Conservation (phyloP, 1,284 basidiomycete species). For the Taiwanofungus camphoratus region DNA sequence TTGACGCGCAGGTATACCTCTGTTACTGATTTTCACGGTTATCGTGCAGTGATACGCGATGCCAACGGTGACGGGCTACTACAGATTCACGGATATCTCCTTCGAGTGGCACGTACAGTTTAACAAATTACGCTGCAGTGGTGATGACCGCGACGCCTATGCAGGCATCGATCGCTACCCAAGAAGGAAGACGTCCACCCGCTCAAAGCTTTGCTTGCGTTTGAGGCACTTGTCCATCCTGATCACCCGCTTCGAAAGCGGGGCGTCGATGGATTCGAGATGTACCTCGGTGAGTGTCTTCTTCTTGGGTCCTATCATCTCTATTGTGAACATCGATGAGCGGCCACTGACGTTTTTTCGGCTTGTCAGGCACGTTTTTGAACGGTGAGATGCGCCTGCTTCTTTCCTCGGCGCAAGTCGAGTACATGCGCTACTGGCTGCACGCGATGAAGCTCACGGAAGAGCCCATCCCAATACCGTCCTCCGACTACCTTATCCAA, state of each 20-base stretch:
- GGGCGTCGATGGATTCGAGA: slow-evolving; percentile 56
- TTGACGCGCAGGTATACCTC: not conserved
- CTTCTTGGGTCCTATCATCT: not conserved
- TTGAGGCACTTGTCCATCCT: slow-evolving; percentile 57
- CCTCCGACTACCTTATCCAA: slow-evolving; percentile 64
- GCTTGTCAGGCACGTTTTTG: slow-evolving; percentile 44
- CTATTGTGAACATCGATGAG: not conserved
- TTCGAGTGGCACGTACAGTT: slow-evolving; percentile 52
- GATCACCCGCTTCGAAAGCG: slow-evolving; percentile 68
- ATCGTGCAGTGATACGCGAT: not conserved
- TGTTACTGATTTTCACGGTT: no score
- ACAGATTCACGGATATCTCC: slow-evolving; percentile 75
- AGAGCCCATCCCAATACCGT: slow-evolving; percentile 59
- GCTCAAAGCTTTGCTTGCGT: slow-evolving; percentile 64
- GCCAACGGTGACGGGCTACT: slow-evolving; percentile 57
- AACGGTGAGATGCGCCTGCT: slow-evolving; percentile 67
- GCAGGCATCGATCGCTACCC: slow-evolving; percentile 40
- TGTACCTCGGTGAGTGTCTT: slow-evolving; percentile 58
- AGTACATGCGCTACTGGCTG: slow-evolving; percentile 83
- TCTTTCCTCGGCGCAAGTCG: slow-evolving; percentile 78
- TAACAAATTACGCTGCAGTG: not conserved
- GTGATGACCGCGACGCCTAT: not conserved
- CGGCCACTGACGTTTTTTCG: no score
- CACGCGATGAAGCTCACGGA: slow-evolving; percentile 67
- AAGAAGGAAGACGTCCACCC: slow-evolving; percentile 50